Evolutionary conservation across 352 stramenopile genomes (phyloP).

Genomic region (Phytophthora boehmeriae): DNA sequence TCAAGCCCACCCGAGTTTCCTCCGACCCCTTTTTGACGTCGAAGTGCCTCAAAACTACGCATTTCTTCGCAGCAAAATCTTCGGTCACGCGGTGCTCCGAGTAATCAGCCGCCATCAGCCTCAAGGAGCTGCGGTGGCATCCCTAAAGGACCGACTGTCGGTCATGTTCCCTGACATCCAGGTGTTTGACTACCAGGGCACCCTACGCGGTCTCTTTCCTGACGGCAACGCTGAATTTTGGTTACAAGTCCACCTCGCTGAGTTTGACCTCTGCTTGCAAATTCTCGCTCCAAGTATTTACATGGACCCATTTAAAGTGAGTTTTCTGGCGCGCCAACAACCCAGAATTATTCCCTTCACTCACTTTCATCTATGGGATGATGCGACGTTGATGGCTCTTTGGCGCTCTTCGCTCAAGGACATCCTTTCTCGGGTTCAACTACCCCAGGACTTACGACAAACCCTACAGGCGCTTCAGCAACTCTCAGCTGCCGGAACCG

Average conservation of each 20-base stretch:
- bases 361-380: constrained; percentile 1
- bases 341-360: not conserved
- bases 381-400: not conserved
- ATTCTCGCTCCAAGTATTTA: constrained; percentile 2
- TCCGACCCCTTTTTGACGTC: too few relatives aligned
- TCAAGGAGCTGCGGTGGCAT: too few relatives aligned
- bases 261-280: constrained; percentile 4
- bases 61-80: not conserved
- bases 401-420: not conserved
- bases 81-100: constrained; percentile 1
- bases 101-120: not conserved
- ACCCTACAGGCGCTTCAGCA: not conserved
- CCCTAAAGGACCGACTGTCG: not conserved
- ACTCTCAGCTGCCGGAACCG: not conserved
- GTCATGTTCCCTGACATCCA: not conserved
- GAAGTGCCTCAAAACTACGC: too few relatives aligned
- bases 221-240: not conserved
- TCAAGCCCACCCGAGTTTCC: too few relatives aligned
- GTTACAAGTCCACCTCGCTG: constrained; percentile 2
- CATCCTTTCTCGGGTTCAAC: not conserved
- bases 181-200: not conserved
- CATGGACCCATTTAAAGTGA: constrained; percentile 1
- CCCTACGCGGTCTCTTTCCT: not conserved
- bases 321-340: not conserved
- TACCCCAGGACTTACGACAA: not conserved